A percentile compares a stretch with the other conserved stretches of the same genome.
These are phyloP conservation scores for Solanum clarkiae DNA, from an alignment of 257 asterid genomes.

Conservation along the genomic window DNA sequence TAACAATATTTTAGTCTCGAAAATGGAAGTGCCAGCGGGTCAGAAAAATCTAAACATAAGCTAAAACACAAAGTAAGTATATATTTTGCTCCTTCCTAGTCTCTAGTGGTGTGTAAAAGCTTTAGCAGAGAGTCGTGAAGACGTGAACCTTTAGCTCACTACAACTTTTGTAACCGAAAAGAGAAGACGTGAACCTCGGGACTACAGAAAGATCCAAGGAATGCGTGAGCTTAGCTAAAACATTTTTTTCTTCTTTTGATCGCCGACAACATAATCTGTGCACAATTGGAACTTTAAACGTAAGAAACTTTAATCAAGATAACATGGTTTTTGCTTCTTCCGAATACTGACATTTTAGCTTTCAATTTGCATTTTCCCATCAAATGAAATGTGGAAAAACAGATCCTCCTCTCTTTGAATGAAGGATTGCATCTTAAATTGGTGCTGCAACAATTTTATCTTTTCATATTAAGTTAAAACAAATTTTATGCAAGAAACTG, in stretches of 20 bases:
- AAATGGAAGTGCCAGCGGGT: not conserved
- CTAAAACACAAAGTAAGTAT: not conserved
- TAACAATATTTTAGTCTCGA: not conserved
- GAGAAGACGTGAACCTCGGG: not conserved
- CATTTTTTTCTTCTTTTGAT: not conserved
- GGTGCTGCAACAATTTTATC: not conserved
- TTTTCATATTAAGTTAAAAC: not conserved
- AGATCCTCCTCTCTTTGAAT: not conserved
- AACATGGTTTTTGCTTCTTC: not conserved
- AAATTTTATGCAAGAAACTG: not conserved
- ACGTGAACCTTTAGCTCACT: not conserved
- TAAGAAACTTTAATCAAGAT: not conserved
- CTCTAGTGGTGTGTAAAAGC: not conserved
- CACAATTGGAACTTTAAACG: not conserved
- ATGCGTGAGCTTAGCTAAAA: not conserved
- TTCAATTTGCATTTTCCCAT: not conserved
- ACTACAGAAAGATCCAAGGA: not conserved
- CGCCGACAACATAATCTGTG: not conserved
- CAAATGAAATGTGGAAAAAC: not conserved
- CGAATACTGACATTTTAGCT: not conserved
- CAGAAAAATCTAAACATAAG: not conserved
- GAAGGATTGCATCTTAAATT: not conserved
- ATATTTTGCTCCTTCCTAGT: not conserved
- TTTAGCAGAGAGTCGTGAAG: not conserved
- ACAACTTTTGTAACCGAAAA: not conserved